Evolutionary conservation across 2,329 filamentous ascomycete species (phyloP).

Genomic region (Botrytis paeoniae): DNA sequence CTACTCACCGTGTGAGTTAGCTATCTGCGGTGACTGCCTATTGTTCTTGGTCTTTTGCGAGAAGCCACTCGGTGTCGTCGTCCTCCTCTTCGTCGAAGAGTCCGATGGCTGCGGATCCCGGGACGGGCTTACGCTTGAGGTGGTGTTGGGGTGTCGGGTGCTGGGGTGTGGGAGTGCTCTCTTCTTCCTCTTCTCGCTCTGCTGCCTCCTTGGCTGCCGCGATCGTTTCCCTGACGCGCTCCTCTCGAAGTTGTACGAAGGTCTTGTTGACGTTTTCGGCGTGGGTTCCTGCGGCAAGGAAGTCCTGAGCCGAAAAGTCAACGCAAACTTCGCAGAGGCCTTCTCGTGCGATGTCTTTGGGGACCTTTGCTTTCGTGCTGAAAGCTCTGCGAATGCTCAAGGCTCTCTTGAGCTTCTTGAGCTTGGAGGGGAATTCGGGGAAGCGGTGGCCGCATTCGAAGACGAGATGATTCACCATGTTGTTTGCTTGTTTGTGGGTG

Average conservation of each 20-base stretch:
- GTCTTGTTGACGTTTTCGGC: neutral
- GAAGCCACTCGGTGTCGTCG: neutral
- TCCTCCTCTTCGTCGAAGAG: neutral
- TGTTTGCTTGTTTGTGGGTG: neutral
- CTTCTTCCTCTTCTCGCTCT: neutral
- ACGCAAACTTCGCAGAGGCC: neutral
- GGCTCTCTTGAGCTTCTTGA: neutral
- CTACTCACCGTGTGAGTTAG: neutral
- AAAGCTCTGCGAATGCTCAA: neutral
- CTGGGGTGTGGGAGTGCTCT: neutral
- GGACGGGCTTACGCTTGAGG: neutral
- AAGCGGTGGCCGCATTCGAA: neutral
- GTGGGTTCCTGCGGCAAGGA: neutral
- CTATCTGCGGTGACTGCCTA: neutral
- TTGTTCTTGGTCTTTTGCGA: neutral
- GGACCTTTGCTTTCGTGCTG: neutral
- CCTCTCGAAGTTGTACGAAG: neutral
- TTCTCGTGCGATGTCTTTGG: neutral
- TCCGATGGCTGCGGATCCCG: neutral
- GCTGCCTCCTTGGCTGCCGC: neutral
- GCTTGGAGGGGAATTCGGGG: neutral
- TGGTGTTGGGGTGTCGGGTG: neutral
- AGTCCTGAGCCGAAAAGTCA: neutral
- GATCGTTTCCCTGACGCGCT: neutral
- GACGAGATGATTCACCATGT: neutral